phyloP scores from a whole-genome alignment of 208 protist genomes.

The Spongospora subterranea region DNA sequence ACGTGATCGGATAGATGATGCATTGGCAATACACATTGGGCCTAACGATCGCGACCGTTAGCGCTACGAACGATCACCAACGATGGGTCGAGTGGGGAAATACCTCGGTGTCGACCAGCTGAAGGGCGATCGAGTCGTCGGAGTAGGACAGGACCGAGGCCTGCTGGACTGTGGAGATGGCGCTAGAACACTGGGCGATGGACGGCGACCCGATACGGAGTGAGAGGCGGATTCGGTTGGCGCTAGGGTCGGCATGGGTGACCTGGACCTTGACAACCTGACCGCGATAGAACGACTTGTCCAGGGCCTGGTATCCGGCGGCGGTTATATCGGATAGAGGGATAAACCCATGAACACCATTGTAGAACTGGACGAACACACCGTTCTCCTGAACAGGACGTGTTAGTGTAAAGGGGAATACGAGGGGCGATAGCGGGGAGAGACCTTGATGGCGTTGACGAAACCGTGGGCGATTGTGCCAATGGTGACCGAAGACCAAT shows the following conservation, averaged over 20 bases:
- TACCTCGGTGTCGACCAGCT: too few relatives aligned
- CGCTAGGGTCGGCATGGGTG: not conserved
- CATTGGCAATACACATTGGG: not conserved
- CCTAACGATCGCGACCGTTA: too few relatives aligned
- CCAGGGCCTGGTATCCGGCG: not conserved
- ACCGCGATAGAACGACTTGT: not conserved
- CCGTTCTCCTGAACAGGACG: not conserved
- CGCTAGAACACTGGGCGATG: too few relatives aligned
- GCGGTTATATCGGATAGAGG: not conserved
- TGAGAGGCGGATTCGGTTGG: not conserved
- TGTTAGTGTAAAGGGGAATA: not conserved
- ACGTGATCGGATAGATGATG: not conserved
- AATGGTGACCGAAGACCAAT: not conserved
- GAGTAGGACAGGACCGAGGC: too few relatives aligned
- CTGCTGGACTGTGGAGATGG: too few relatives aligned
- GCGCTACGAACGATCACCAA: too few relatives aligned
- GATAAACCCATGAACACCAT: not conserved
- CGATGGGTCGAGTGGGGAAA: too few relatives aligned
- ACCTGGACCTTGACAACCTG: slow-evolving; percentile 42
- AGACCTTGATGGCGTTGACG: not conserved
- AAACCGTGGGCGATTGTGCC: slow-evolving; percentile 28
- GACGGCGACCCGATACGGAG: not conserved
- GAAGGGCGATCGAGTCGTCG: too few relatives aligned
- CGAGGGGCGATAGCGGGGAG: not conserved
- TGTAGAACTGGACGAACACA: slow-evolving; percentile 25